A percentile compares a stretch with the other conserved stretches of the same genome.
Conservation (phyloP, 2,329 filamentous ascomycete genomes). For the Aspergillaceae sp. region DNA sequence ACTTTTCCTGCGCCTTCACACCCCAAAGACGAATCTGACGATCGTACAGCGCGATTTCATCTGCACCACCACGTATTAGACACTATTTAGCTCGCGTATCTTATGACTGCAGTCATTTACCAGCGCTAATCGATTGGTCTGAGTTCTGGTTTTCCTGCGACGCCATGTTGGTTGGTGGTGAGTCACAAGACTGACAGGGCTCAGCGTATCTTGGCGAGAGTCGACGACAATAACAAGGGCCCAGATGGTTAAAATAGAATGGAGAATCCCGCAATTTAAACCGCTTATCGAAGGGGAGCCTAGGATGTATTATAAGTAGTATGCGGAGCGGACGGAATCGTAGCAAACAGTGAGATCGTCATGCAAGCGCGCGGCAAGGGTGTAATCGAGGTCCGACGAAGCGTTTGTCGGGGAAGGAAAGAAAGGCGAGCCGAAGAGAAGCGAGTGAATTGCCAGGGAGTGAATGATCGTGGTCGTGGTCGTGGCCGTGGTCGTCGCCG, state of each 20-base stretch:
- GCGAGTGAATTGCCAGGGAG: no score
- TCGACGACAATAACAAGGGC: no score
- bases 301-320: not conserved
- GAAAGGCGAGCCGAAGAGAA: no score
- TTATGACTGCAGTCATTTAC: constrained; percentile 8
- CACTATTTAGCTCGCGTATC: not conserved
- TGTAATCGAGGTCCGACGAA: not conserved
- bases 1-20: constrained; percentile 80
- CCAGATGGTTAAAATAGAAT: no score
- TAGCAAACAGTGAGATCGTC: not conserved
- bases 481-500: no score
- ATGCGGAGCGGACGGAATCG: not conserved
- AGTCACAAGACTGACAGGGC: not conserved
- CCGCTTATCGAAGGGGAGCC: not conserved
- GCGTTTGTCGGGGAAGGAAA: no score
- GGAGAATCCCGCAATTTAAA: no score
- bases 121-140: constrained; percentile 26
- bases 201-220: no score
- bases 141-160: constrained; percentile 10
- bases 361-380: not conserved
- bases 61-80: constrained; percentile 35
- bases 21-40: constrained; percentile 97
- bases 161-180: constrained; percentile 13
- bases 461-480: no score
- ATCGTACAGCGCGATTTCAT: constrained; percentile 96